Percentiles rank a stretch among this genome's conserved stretches.
These are phyloP conservation scores for Nissolia schottii DNA, from an alignment of 306 rosid genomes.

Conservation along the genomic window DNA sequence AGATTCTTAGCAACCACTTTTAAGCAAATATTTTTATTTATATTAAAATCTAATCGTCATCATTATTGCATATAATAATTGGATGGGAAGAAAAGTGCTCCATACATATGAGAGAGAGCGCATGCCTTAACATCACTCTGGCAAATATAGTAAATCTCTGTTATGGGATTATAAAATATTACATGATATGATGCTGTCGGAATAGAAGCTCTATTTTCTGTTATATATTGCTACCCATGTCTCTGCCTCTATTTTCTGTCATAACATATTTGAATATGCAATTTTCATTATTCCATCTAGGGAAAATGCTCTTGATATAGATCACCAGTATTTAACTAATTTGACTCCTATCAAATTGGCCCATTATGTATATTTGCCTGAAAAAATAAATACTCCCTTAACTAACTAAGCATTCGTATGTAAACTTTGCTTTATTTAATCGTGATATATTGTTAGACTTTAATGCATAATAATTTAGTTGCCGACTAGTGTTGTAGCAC, in stretches of 20 bases:
- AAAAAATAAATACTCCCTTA: no score
- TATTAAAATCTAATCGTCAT: not conserved
- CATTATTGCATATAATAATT: conserved; percentile 25
- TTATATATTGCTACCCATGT: conserved; percentile 18
- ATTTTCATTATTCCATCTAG: no score
- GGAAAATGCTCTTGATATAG: no score
- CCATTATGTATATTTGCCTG: no score
- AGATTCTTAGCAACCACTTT: conserved; percentile 49
- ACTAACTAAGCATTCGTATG: no score
- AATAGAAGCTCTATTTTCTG: conserved; percentile 40
- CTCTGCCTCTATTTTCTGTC: not conserved
- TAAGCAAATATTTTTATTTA: conserved; percentile 16
- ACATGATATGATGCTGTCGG: conserved; percentile 51
- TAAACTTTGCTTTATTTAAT: not conserved
- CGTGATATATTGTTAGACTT: not conserved
- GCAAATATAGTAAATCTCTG: conserved; percentile 13
- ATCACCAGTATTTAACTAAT: no score
- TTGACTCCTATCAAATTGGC: no score
- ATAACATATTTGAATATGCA: not conserved
- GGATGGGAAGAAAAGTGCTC: conserved; percentile 11
- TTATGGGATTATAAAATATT: conserved; percentile 27
- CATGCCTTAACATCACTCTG: conserved; percentile 17
- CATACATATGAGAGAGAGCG: conserved; percentile 11
- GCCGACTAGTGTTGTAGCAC: no score
- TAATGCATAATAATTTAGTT: not conserved